These are phyloP conservation scores for Dactylella cylindrospora DNA, from an alignment of 2,329 filamentous ascomycete species.

Conservation along the genomic window DNA sequence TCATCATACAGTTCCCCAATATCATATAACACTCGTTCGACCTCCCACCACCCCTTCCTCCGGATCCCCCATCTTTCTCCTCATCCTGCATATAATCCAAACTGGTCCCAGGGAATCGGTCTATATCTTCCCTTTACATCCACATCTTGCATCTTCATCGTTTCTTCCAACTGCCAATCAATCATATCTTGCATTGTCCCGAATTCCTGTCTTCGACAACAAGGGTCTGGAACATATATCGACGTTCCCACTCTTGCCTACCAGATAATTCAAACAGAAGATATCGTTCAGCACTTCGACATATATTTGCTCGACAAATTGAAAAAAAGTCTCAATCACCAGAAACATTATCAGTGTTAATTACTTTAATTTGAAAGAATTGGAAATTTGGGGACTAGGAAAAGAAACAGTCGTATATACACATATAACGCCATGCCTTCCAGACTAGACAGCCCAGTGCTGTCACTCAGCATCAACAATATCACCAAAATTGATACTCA, in stretches of 20 bases:
- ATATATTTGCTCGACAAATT: background rate
- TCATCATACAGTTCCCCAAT: constrained; percentile 3
- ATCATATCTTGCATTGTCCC: constrained; percentile 40
- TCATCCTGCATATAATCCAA: constrained; percentile 10
- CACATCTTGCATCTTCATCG: constrained; percentile 26
- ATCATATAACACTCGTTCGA: constrained; percentile 36
- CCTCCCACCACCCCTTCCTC: constrained; percentile 18
- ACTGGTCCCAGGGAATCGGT: constrained; percentile 33
- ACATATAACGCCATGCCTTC: constrained; percentile 68
- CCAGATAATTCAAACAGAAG: no score
- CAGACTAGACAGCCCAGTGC: constrained; percentile 77
- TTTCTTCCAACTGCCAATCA: constrained; percentile 21
- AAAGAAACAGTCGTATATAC: background rate
- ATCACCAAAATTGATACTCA: constrained; percentile 94
- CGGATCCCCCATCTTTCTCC: constrained; percentile 5
- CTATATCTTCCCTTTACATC: constrained; percentile 42
- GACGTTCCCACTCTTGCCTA: constrained; percentile 42
- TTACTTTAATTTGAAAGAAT: background rate
- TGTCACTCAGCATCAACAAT: constrained; percentile 86
- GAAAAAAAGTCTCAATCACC: background rate
- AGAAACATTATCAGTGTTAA: background rate
- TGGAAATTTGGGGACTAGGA: background rate
- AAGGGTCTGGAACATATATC: constrained; percentile 43
- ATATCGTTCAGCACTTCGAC: background rate
- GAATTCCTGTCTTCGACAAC: constrained; percentile 40